phyloP scores from a whole-genome alignment of 2,329 filamentous ascomycete species.

The Herpotrichia juniperi region DNA sequence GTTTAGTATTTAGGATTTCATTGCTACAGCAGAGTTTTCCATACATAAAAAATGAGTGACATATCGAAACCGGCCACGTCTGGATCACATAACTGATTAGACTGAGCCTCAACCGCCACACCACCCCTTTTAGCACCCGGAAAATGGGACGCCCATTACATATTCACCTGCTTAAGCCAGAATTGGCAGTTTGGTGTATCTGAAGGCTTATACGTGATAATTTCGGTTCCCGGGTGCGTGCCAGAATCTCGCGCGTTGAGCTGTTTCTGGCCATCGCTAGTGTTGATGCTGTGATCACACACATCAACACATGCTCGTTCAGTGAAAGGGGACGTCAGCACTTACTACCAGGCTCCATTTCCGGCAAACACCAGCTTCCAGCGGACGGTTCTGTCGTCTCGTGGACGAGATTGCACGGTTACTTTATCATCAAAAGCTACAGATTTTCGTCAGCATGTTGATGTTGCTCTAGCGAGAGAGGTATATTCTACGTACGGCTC shows the following conservation, averaged over 20 bases:
- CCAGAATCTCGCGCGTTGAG: background rate
- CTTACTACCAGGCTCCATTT: background rate
- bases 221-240: background rate
- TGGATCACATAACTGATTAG: too few species aligned
- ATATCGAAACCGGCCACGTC: too few species aligned
- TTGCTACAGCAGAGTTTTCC: too few species aligned
- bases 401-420: background rate
- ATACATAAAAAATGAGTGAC: too few species aligned
- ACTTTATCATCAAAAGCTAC: background rate
- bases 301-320: background rate
- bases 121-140: background rate
- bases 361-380: background rate
- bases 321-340: background rate
- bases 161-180: background rate
- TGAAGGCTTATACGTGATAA: background rate
- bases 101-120: too few species aligned
- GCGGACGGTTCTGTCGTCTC: background rate
- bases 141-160: background rate
- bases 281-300: background rate
- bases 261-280: background rate
- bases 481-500: background rate
- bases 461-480: background rate
- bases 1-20: too few species aligned
- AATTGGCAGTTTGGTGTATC: background rate
- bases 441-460: background rate